Evolutionary conservation across 2,329 filamentous ascomycete genomes (phyloP).

Genomic region (Aspergillus alliaceus): DNA sequence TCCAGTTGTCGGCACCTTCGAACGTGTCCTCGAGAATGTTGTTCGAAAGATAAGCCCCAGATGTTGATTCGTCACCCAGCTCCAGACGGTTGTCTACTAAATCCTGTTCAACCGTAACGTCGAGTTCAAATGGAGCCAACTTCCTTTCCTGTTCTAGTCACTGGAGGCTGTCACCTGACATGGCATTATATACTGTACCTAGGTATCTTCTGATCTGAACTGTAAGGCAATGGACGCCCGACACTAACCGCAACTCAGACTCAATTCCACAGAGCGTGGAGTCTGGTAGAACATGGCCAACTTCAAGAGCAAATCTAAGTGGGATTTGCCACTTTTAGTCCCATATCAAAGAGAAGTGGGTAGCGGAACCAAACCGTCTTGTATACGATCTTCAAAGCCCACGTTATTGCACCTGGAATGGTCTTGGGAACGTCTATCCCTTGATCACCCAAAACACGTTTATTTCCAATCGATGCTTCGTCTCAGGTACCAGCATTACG

Average conservation of each 20-base stretch:
- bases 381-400: background rate
- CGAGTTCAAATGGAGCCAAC: too few relatives aligned
- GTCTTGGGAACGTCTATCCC: background rate
- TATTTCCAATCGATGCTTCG: background rate
- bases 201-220: background rate
- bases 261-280: background rate
- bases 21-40: background rate
- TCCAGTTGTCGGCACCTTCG: background rate
- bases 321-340: background rate
- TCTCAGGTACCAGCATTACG: background rate
- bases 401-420: background rate
- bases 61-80: background rate
- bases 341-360: background rate
- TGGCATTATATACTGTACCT: background rate
- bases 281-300: too few relatives aligned
- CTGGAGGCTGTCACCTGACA: background rate
- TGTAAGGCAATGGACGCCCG: background rate
- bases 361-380: background rate
- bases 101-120: background rate
- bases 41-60: background rate
- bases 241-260: background rate
- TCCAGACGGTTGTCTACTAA: background rate
- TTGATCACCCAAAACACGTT: too few relatives aligned
- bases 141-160: background rate
- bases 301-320: too few relatives aligned